A percentile compares a stretch with the other conserved stretches of the same genome.
Evolutionary conservation across 179 eudicot species (phyloP).

Genomic region (Silene coronaria): DNA sequence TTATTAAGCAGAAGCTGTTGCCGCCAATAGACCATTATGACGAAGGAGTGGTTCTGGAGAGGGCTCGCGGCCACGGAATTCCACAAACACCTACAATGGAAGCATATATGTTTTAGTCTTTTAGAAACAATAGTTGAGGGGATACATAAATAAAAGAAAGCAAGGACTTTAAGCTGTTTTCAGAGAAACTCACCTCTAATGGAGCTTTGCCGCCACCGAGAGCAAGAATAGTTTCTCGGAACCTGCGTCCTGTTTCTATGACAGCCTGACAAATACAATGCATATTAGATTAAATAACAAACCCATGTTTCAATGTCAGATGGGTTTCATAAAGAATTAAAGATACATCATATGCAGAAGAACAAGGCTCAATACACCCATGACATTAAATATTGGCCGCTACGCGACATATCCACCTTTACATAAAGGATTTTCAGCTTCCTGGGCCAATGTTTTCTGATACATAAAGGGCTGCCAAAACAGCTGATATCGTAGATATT

Average conservation of each 20-base stretch:
- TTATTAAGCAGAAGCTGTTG: constrained; percentile 22
- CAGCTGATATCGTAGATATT: neutral
- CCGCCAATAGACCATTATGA: constrained; percentile 44
- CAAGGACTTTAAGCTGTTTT: neutral
- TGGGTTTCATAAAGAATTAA: neutral
- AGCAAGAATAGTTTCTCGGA: constrained; percentile 95
- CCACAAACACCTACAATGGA: constrained; percentile 64
- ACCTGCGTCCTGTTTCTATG: constrained; percentile 67
- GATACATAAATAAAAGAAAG: neutral
- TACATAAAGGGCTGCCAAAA: neutral
- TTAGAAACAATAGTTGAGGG: neutral
- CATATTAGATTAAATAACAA: neutral
- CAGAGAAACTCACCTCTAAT: constrained; percentile 46
- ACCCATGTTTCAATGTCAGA: neutral
- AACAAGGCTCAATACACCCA: neutral
- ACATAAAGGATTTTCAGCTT: neutral
- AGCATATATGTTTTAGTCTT: neutral
- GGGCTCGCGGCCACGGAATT: constrained; percentile 93
- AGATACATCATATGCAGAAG: neutral
- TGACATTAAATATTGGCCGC: neutral
- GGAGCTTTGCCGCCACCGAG: constrained; percentile 98
- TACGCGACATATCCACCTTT: neutral
- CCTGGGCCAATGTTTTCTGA: neutral
- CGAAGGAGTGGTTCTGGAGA: constrained; percentile 90
- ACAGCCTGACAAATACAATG: constrained; percentile 48